Evolutionary conservation across 2,329 filamentous ascomycete species (phyloP).

Genomic region (Ophiostoma ulmi): DNA sequence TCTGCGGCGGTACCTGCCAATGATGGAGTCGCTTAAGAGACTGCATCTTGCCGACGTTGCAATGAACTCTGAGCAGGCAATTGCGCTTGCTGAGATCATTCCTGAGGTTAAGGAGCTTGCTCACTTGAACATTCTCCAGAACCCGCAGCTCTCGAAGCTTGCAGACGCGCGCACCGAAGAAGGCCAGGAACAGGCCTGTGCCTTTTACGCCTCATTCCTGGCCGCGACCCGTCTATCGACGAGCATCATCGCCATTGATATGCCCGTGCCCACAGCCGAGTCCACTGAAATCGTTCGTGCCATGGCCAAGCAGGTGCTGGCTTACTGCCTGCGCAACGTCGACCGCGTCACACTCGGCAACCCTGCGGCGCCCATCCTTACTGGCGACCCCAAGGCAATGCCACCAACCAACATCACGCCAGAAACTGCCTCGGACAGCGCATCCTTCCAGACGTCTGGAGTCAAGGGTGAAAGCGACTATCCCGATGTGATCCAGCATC

Average conservation of each 20-base stretch:
- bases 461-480: slow-evolving; percentile 43
- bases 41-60: slow-evolving; percentile 82
- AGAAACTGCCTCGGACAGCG: slow-evolving; percentile 11
- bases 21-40: slow-evolving; percentile 70
- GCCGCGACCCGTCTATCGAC: slow-evolving; percentile 79
- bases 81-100: slow-evolving; percentile 82
- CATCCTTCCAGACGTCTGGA: slow-evolving; percentile 23
- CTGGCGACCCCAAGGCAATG: slow-evolving; percentile 37
- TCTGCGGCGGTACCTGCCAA: slow-evolving; percentile 73
- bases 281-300: slow-evolving; percentile 90
- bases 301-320: slow-evolving; percentile 88
- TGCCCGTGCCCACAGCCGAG: slow-evolving; percentile 75
- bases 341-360: slow-evolving; percentile 64
- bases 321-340: slow-evolving; percentile 88
- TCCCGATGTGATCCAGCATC: slow-evolving; percentile 78
- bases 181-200: slow-evolving; percentile 86
- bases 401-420: slow-evolving; percentile 26
- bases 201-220: slow-evolving; percentile 85
- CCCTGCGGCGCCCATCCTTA: slow-evolving; percentile 34
- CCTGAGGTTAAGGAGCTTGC: slow-evolving; percentile 77
- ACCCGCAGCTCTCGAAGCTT: slow-evolving; percentile 64
- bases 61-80: slow-evolving; percentile 80
- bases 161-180: slow-evolving; percentile 72
- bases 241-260: slow-evolving; percentile 81
- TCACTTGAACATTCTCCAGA: slow-evolving; percentile 82